Conservation (phyloP, 345 rosid genomes). For the Lepidium didymum region DNA sequence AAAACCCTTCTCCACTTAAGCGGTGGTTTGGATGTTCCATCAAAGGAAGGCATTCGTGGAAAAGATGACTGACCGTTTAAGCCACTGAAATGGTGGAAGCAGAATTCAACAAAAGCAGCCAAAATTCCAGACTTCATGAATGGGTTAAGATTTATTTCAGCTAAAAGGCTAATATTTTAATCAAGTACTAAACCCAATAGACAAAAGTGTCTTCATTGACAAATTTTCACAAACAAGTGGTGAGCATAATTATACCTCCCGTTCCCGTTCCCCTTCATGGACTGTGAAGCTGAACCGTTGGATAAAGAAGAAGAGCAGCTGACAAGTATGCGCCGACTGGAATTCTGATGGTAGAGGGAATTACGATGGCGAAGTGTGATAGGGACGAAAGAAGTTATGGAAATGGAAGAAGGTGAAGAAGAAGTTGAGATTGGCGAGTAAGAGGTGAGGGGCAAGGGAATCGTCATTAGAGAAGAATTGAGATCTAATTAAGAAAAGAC, state of each 20-base stretch:
- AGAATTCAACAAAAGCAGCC: not conserved
- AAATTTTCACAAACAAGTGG: conserved; percentile 41
- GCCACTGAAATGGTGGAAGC: conserved; percentile 9
- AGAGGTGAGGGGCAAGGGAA: conserved; percentile 28
- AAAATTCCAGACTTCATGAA: not conserved
- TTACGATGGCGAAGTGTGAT: conserved; percentile 20
- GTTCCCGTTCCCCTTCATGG: conserved; percentile 28
- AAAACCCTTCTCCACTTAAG: conserved; percentile 85
- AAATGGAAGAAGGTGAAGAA: conserved; percentile 25
- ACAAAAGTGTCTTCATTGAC: conserved; percentile 18
- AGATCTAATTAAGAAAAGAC: not conserved
- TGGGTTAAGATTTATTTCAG: not conserved
- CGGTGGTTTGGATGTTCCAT: conserved; percentile 43
- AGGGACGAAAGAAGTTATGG: conserved; percentile 25
- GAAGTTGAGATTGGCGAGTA: conserved; percentile 26
- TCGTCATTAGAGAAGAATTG: conserved; percentile 39
- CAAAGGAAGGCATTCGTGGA: conserved; percentile 49
- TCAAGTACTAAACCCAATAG: not conserved
- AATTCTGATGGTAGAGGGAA: conserved; percentile 19
- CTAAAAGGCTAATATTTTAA: not conserved
- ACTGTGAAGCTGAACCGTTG: conserved; percentile 40
- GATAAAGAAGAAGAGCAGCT: conserved; percentile 51
- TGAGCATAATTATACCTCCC: conserved; percentile 34
- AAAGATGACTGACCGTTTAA: conserved; percentile 45
- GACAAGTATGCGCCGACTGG: conserved; percentile 29